Evolutionary conservation across 1,284 basidiomycete genomes (phyloP).

Genomic region (Hypsizygus ulmarius): DNA sequence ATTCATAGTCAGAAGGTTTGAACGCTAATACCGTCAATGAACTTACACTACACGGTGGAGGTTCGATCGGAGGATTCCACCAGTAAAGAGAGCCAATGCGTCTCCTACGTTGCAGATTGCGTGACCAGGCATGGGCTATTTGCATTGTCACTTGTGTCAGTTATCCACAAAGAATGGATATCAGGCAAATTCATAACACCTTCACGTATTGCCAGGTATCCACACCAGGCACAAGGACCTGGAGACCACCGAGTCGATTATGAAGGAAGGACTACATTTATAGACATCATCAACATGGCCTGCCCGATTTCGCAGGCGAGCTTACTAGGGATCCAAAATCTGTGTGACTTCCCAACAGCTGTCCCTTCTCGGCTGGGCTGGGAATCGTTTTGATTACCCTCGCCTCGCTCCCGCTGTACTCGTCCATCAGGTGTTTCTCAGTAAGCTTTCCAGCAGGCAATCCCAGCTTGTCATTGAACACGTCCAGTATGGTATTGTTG

Average conservation of each 20-base stretch:
- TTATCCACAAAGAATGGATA: background rate
- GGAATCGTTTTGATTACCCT: conserved; percentile 53
- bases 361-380: conserved; percentile 28
- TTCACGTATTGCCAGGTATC: conserved; percentile 69
- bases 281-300: too few relatives aligned
- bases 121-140: conserved; percentile 58
- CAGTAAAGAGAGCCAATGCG: conserved; percentile 54
- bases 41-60: conserved; percentile 43
- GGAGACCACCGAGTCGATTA: conserved; percentile 70
- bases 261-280: conserved; percentile 61
- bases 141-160: background rate
- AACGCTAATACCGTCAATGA: background rate
- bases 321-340: conserved; percentile 50
- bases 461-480: conserved; percentile 57
- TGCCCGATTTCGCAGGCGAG: too few relatives aligned
- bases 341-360: conserved; percentile 51
- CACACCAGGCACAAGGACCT: conserved; percentile 62
- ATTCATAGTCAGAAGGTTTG: background rate
- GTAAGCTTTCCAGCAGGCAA: conserved; percentile 50
- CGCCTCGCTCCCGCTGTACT: conserved; percentile 58
- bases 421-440: conserved; percentile 43
- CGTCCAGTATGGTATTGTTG: conserved; percentile 49
- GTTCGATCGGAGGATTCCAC: conserved; percentile 56
- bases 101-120: conserved; percentile 64
- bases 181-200: conserved; percentile 29